Conservation (phyloP, 75 land plant genomes). For the Pinus albicaulis region DNA sequence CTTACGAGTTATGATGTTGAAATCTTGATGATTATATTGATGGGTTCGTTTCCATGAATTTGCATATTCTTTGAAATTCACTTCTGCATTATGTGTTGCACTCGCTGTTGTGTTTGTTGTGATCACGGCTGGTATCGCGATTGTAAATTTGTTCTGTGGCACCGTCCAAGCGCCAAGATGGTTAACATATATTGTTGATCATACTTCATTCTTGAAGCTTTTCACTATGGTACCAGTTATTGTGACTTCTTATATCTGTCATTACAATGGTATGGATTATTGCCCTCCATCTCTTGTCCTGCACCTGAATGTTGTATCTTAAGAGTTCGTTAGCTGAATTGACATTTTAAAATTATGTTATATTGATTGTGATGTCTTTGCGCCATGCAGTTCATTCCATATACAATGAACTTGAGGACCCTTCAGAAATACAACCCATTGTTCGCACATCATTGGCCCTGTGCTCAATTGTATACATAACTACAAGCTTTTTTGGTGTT, state of each 20-base stretch:
- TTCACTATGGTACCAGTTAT: constrained; percentile 89
- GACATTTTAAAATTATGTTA: neutral
- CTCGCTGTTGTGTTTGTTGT: constrained; percentile 88
- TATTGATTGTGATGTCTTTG: neutral
- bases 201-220: constrained; percentile 63
- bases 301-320: neutral
- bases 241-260: constrained; percentile 92
- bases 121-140: constrained; percentile 60
- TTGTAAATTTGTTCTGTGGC: constrained; percentile 58
- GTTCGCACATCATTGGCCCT: constrained; percentile 58
- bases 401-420: constrained; percentile 71
- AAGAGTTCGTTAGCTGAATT: neutral
- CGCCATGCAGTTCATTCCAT: constrained; percentile 80
- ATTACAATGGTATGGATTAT: constrained; percentile 68
- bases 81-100: constrained; percentile 89
- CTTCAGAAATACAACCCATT: constrained; percentile 47
- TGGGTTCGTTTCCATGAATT: neutral
- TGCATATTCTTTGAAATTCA: constrained; percentile 79
- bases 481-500: constrained; percentile 71
- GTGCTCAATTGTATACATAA: constrained; percentile 69
- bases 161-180: constrained; percentile 55
- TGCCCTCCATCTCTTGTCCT: neutral
- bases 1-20: neutral
- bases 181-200: constrained; percentile 63
- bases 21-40: neutral